These are phyloP conservation scores for Clavariopsis aquatica DNA, from an alignment of 495 filamentous ascomycete genomes.

Conservation along the genomic window DNA sequence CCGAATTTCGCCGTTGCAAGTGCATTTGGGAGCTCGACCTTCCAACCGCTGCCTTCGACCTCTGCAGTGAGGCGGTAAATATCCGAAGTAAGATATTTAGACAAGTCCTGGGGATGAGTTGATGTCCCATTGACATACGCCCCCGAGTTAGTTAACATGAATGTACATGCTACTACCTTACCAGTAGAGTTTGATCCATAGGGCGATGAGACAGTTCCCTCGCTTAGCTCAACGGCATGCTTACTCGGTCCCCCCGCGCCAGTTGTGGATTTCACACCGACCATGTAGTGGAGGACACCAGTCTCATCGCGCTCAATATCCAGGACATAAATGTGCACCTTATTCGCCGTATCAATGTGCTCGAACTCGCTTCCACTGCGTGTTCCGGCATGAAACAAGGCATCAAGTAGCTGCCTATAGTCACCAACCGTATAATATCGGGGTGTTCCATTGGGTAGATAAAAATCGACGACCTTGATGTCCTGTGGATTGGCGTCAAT, in stretches of 20 bases:
- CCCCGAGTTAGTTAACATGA: conserved; percentile 45
- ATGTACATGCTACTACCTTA: conserved; percentile 41
- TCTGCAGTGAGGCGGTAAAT: conserved; percentile 37
- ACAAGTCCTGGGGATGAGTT: conserved; percentile 41
- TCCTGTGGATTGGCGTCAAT: conserved; percentile 51
- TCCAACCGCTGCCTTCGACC: conserved; percentile 44
- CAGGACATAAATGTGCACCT: conserved; percentile 47
- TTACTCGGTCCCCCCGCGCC: conserved; percentile 40
- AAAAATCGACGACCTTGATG: conserved; percentile 29
- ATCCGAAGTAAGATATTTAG: conserved; percentile 22
- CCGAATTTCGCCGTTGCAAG: conserved; percentile 42
- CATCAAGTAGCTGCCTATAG: conserved; percentile 49
- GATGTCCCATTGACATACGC: conserved; percentile 21
- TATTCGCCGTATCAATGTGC: conserved; percentile 45
- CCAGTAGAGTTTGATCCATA: conserved; percentile 27
- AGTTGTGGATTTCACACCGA: conserved; percentile 45
- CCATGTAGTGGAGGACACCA: conserved; percentile 46
- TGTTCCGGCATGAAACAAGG: conserved; percentile 50
- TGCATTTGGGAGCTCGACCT: conserved; percentile 45
- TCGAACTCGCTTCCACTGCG: conserved; percentile 47
- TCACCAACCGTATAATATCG: conserved; percentile 43
- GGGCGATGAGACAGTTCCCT: conserved; percentile 33
- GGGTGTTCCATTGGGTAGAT: conserved; percentile 27
- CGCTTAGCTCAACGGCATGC: conserved; percentile 39
- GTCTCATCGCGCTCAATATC: conserved; percentile 42